Evolutionary conservation across 495 filamentous ascomycete genomes (phyloP).

Genomic region (Tuber umbilicatum): DNA sequence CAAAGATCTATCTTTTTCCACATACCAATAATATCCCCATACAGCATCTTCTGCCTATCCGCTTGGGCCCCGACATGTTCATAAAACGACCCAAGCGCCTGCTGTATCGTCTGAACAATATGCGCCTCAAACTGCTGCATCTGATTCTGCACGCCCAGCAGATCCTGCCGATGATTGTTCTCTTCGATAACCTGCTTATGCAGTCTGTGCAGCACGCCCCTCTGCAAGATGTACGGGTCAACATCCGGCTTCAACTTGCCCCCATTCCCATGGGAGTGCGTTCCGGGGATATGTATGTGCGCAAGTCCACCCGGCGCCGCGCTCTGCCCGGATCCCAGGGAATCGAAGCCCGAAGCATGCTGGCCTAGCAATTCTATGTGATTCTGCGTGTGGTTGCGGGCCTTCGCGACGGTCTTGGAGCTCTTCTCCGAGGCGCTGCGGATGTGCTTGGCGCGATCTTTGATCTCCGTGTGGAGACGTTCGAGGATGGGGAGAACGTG

Average conservation of each 20-base stretch:
- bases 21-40: constrained; percentile 65
- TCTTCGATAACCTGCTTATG: constrained; percentile 89
- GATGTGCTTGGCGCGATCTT: constrained; percentile 86
- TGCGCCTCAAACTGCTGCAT: constrained; percentile 86
- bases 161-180: constrained; percentile 86
- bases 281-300: constrained; percentile 32
- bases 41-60: constrained; percentile 72
- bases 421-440: constrained; percentile 74
- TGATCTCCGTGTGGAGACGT: constrained; percentile 89
- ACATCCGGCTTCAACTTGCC: constrained; percentile 60
- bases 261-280: constrained; percentile 44
- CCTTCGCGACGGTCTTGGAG: constrained; percentile 84
- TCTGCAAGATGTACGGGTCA: constrained; percentile 82
- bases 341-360: constrained; percentile 68
- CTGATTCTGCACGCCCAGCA: constrained; percentile 78
- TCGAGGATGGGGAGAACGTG: constrained; percentile 80
- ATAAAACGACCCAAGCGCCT: constrained; percentile 71
- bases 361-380: constrained; percentile 90
- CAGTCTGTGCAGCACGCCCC: constrained; percentile 72
- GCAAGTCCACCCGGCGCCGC: constrained; percentile 18
- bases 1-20: neutral
- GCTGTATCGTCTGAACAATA: constrained; percentile 73
- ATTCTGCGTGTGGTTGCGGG: constrained; percentile 78
- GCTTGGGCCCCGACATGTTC: constrained; percentile 67
- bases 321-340: constrained; percentile 37